These are phyloP conservation scores for Colletotrichum falcatum DNA, from an alignment of 2,329 filamentous ascomycete genomes.

Conservation along the genomic window DNA sequence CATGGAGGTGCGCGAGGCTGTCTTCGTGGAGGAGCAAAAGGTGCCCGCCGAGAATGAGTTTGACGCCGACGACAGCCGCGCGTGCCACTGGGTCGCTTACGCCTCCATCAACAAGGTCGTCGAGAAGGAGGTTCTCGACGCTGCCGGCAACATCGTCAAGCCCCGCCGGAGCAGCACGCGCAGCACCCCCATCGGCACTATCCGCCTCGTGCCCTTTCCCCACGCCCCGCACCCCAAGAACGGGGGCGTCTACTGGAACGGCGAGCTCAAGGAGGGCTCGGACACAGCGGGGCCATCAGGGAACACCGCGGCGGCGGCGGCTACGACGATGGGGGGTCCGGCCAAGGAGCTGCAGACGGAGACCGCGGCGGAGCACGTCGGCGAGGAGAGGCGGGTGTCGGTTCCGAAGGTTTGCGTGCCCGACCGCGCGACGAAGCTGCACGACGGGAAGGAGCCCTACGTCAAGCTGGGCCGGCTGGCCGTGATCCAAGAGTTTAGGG, in stretches of 20 bases:
- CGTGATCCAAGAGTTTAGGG: constrained; percentile 74
- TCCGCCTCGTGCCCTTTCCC: constrained; percentile 85
- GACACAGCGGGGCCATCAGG: constrained; percentile 33
- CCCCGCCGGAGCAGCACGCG: constrained; percentile 59
- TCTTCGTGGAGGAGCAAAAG: constrained; percentile 71
- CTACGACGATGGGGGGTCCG: too few relatives aligned
- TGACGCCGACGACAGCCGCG: constrained; percentile 82
- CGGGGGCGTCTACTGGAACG: constrained; percentile 62
- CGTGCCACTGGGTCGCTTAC: constrained; percentile 92
- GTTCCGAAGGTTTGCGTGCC: constrained; percentile 19
- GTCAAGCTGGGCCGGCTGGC: constrained; percentile 86
- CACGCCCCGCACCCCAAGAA: constrained; percentile 72
- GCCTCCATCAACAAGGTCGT: constrained; percentile 67
- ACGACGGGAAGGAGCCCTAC: constrained; percentile 78
- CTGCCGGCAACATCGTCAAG: constrained; percentile 54
- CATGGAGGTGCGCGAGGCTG: constrained; percentile 70
- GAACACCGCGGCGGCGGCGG: constrained; percentile 36
- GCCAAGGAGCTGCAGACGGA: constrained; percentile 34
- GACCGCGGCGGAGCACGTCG: constrained; percentile 43
- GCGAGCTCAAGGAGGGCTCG: constrained; percentile 50
- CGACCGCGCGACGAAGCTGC: constrained; percentile 63
- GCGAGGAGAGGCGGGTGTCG: constrained; percentile 24
- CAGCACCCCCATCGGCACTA: constrained; percentile 74
- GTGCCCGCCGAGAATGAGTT: constrained; percentile 76
- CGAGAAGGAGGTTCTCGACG: constrained; percentile 58